These are phyloP conservation scores for Castanea crenata DNA, from an alignment of 306 rosid genomes.

Conservation along the genomic window DNA sequence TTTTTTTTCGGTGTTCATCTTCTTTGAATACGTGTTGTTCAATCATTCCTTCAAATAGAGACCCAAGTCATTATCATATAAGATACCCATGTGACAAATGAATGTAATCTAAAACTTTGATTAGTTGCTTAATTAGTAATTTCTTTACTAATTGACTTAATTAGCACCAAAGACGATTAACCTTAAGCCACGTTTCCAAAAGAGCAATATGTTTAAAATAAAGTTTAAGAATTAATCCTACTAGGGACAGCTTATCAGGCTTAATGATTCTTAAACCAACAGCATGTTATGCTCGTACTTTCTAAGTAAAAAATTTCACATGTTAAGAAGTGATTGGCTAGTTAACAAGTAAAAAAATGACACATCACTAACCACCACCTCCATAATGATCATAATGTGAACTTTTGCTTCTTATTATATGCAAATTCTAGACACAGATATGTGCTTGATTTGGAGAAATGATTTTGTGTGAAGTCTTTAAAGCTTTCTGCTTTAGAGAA, in stretches of 20 bases:
- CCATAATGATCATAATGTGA: not conserved
- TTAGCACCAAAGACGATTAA: conserved; percentile 5
- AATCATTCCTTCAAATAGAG: not conserved
- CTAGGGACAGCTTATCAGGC: conserved; percentile 17
- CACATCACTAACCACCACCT: not conserved
- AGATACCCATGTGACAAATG: conserved; percentile 13
- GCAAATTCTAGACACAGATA: conserved; percentile 5
- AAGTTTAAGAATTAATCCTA: not conserved
- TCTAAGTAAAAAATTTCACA: conserved; percentile 11
- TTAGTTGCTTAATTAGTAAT: not conserved
- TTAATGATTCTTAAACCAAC: conserved; percentile 32
- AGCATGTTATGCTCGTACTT: conserved; percentile 13
- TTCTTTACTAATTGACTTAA: conserved; percentile 9
- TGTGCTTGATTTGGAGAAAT: conserved; percentile 8
- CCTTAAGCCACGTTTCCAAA: conserved; percentile 23
- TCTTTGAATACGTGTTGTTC: not conserved
- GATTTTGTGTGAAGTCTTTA: not conserved
- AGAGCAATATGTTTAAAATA: not conserved
- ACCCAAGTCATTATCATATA: conserved; percentile 10
- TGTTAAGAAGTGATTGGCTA: conserved; percentile 22
- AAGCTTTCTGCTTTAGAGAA: not conserved
- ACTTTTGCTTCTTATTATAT: not conserved
- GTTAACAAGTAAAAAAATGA: not conserved
- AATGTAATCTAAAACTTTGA: not conserved
- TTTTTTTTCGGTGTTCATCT: too few species aligned